These are phyloP conservation scores for Sclerotiophoma versabilis DNA, from an alignment of 2,329 filamentous ascomycete genomes.

Conservation along the genomic window DNA sequence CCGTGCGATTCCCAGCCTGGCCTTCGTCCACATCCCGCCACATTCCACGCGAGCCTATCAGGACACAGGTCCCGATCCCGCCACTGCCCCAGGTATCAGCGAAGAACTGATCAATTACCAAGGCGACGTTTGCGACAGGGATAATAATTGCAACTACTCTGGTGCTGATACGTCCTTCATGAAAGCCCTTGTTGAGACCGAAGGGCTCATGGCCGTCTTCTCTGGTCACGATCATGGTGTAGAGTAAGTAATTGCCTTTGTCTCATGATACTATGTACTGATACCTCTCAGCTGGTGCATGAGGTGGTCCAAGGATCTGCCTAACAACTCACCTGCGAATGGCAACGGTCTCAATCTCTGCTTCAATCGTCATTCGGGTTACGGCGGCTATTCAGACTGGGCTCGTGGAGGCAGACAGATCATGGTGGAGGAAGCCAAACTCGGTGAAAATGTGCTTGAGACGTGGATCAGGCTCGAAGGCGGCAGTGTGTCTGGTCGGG, in stretches of 20 bases:
- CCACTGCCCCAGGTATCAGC: conserved; percentile 53
- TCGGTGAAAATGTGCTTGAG: conserved; percentile 55
- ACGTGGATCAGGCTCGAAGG: conserved; percentile 70
- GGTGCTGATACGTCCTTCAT: conserved; percentile 68
- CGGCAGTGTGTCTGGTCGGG: conserved; percentile 58
- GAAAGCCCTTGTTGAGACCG: conserved; percentile 63
- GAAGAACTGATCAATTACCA: conserved; percentile 34
- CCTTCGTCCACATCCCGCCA: conserved; percentile 63
- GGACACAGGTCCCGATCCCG: conserved; percentile 55
- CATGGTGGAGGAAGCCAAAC: conserved; percentile 53
- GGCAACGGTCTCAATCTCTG: conserved; percentile 60
- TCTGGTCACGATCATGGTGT: conserved; percentile 70
- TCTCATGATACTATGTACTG: not conserved
- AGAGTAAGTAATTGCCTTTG: conserved; percentile 20
- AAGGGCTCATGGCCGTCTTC: conserved; percentile 58
- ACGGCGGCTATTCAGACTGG: conserved; percentile 73
- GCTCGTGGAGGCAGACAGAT: conserved; percentile 67
- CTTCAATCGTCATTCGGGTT: conserved; percentile 71
- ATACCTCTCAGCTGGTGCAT: conserved; percentile 44
- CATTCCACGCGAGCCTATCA: conserved; percentile 44
- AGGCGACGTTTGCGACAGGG: conserved; percentile 25
- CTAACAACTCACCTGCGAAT: conserved; percentile 38
- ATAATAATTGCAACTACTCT: conserved; percentile 42
- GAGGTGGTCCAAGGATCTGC: conserved; percentile 46
- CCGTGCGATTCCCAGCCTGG: conserved; percentile 57